Percentiles rank a stretch among this genome's conserved stretches.
Conservation (phyloP, 208 protist genomes). For the Acanthamoeba rhysodes region DNA sequence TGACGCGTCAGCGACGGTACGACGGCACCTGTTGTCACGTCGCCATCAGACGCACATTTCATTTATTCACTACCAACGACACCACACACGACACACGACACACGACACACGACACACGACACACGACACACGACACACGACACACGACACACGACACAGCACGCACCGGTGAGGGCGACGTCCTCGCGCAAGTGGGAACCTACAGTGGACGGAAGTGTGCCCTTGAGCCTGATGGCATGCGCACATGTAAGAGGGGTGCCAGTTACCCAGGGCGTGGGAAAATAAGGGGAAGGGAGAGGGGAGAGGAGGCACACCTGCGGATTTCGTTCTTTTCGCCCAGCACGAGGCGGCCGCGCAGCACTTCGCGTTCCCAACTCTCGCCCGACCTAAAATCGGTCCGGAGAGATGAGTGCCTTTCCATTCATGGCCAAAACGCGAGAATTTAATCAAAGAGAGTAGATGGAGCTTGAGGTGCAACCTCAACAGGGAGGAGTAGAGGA, state of each 20-base stretch:
- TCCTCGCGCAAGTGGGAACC: neutral
- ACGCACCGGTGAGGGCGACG: constrained; percentile 7
- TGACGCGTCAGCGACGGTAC: neutral
- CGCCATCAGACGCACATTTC: neutral
- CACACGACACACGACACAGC: too few relatives aligned
- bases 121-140: too few relatives aligned
- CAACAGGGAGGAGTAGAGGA: neutral
- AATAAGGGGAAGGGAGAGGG: neutral
- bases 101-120: neutral
- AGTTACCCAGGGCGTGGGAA: too few relatives aligned
- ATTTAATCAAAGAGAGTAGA: neutral
- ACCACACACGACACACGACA: too few relatives aligned
- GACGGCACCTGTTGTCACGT: neutral
- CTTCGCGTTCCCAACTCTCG: constrained; percentile 8
- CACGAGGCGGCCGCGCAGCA: constrained; percentile 5
- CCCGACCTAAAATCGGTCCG: neutral
- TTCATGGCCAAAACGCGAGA: neutral
- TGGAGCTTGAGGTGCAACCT: neutral
- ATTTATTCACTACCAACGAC: too few relatives aligned
- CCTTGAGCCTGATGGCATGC: neutral
- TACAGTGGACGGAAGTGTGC: neutral
- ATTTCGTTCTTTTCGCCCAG: constrained; percentile 24
- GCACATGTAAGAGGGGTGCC: neutral
- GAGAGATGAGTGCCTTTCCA: neutral
- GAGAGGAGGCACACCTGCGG: neutral